Base-by-base conservation (phyloP, 805 yeast species). In the Candida maesae region DNA sequence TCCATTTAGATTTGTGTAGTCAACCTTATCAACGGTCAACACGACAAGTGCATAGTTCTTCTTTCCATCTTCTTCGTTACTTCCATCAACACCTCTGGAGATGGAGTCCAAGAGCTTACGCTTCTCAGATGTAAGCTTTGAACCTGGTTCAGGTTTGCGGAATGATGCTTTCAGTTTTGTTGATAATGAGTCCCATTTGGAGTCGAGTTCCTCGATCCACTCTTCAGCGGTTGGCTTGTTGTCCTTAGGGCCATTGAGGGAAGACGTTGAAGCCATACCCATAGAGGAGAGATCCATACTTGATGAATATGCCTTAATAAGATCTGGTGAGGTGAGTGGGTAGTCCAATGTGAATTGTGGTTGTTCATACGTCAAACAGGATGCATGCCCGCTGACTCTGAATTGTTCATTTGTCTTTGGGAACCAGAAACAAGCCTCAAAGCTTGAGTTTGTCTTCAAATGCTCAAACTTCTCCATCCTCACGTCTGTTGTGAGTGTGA, bases 31-130 rank as follows among this genome's bases (percentile, higher is more conserved):
- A 29, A 81, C 73, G 54, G 84, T 78, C 66, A 87, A 60, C 29
- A 83, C 79, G 21, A 84, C 76, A 18, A 85, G 76, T 1, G 79
- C 78, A 57, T 83, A 86, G 58, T 84, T 79, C 55, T 78, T 80
- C 30, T 49, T 47, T 12, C 75, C 77, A 20, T 76, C 77, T 23
- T 76, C 79, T 37, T 77, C 80, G 54, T 76, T 73, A 33, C 76
- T 71, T 7, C 95, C 95, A 61, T 87, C 95, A 14, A 87, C 95
- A 11, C 95, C 91, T 51, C 95, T 71, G 35, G 75, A 70, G 35
- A 87, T 81, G 38, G 84, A 76, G 60, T 87, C 95, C 33, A 87
- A 62, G 41, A 69, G 59, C 50, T 76, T 76, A 27, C 69, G 67
- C 42, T 76, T 76, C 31, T 77, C 80, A 7, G 67, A 68, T 10